Evolutionary conservation across 495 filamentous ascomycete species (phyloP).

Genomic region (Aspergillus indologenus): DNA sequence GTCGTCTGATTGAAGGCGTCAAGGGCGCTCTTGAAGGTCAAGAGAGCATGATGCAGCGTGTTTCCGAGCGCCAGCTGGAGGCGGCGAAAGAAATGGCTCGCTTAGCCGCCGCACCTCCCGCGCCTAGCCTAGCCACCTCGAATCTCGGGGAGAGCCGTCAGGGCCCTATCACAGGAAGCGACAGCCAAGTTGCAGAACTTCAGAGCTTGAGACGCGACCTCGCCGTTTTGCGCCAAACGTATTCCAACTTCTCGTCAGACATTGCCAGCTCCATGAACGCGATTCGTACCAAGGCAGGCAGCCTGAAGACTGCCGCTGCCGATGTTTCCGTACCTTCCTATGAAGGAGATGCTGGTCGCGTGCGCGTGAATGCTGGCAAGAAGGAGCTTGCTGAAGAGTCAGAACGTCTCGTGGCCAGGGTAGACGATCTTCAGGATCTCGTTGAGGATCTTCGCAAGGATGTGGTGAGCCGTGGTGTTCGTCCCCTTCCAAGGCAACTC

Average conservation of each 20-base stretch:
- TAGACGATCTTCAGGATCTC: conserved; percentile 93
- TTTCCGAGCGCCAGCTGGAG: conserved; percentile 91
- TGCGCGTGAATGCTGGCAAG: conserved; percentile 81
- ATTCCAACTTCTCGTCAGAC: conserved; percentile 83
- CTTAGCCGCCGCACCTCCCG: conserved; percentile 64
- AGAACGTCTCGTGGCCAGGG: conserved; percentile 80
- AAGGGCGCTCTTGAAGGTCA: conserved; percentile 78
- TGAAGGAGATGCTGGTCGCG: conserved; percentile 69
- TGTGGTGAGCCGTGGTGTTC: conserved; percentile 88
- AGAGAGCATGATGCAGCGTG: conserved; percentile 70
- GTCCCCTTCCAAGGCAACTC: conserved; percentile 86
- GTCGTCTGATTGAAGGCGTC: conserved; percentile 75
- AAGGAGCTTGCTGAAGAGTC: conserved; percentile 79
- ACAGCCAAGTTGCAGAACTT: conserved; percentile 67
- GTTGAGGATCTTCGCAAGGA: conserved; percentile 98
- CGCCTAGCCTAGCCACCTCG: conserved; percentile 27
- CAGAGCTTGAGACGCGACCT: conserved; percentile 84
- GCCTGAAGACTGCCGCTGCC: conserved; percentile 72
- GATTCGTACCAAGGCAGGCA: conserved; percentile 73
- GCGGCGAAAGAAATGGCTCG: conserved; percentile 87
- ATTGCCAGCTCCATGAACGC: conserved; percentile 81
- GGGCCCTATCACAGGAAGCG: conserved; percentile 33
- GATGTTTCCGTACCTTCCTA: conserved; percentile 61
- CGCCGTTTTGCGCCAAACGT: conserved; percentile 89
- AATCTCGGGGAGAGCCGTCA: conserved; percentile 17